Percentiles rank a stretch among this genome's conserved stretches.
These are phyloP conservation scores for Neoarthrinium moseri DNA, from an alignment of 2,329 filamentous ascomycete species.

Conservation along the genomic window DNA sequence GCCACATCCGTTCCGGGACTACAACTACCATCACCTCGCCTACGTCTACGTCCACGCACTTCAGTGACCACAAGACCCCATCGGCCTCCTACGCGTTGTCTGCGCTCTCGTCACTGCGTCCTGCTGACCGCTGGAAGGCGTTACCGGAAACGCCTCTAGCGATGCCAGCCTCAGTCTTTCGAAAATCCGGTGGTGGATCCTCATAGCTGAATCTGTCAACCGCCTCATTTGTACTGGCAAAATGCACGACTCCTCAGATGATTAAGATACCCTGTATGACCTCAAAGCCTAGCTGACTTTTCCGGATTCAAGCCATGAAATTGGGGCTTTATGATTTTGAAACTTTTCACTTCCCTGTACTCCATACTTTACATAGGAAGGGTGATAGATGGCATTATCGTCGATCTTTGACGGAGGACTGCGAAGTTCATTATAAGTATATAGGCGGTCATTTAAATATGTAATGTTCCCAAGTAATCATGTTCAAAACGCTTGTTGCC, in stretches of 20 bases:
- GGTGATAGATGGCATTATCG: too few relatives aligned
- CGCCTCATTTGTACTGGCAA: neutral
- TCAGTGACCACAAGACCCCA: neutral
- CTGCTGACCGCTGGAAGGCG: neutral
- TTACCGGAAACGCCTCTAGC: neutral
- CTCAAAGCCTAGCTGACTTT: too few relatives aligned
- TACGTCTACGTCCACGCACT: neutral
- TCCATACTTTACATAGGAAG: too few relatives aligned
- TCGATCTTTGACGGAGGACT: too few relatives aligned
- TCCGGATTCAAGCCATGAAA: too few relatives aligned
- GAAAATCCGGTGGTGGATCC: neutral
- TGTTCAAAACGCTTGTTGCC: too few relatives aligned
- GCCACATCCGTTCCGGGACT: neutral
- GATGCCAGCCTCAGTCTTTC: neutral
- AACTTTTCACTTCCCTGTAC: too few relatives aligned
- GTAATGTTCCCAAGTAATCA: too few relatives aligned
- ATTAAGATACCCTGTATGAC: too few relatives aligned
- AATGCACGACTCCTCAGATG: neutral
- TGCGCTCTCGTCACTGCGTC: neutral
- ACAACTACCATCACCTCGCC: neutral
- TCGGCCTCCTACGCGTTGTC: conserved; percentile 1
- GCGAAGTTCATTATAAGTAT: too few relatives aligned
- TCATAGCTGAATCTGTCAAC: neutral
- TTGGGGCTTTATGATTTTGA: too few relatives aligned
- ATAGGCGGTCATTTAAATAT: too few relatives aligned